phyloP scores from a whole-genome alignment of 257 asterid genomes.

The Rehmannia glutinosa region DNA sequence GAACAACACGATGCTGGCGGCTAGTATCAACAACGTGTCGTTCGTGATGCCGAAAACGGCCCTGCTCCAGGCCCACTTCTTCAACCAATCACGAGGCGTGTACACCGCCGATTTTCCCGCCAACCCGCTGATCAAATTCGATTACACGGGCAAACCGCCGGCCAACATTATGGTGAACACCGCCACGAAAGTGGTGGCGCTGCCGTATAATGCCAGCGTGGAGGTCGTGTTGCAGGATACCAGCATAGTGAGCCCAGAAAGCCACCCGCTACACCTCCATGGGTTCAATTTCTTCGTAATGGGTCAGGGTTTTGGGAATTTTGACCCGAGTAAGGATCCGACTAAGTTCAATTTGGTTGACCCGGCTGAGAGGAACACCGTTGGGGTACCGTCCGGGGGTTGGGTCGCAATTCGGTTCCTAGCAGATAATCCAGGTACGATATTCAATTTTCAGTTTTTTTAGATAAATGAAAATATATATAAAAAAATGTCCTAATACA shows the following conservation, averaged over 20 bases:
- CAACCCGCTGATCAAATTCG: slow-evolving; percentile 49
- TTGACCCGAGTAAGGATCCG: slow-evolving; percentile 47
- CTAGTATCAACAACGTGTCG: slow-evolving; percentile 50
- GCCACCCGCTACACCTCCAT: slow-evolving; percentile 69
- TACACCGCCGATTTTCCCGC: slow-evolving; percentile 56
- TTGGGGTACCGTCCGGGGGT: slow-evolving; percentile 61
- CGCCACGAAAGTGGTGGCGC: slow-evolving; percentile 48
- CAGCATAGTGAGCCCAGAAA: slow-evolving; percentile 50
- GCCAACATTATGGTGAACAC: slow-evolving; percentile 27
- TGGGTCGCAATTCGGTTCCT: slow-evolving; percentile 63
- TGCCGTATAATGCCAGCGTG: slow-evolving; percentile 42
- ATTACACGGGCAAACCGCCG: slow-evolving; percentile 59
- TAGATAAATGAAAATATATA: too few relatives aligned
- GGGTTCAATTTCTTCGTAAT: slow-evolving; percentile 62
- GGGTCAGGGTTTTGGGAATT: slow-evolving; percentile 61
- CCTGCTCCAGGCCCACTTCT: slow-evolving; percentile 56
- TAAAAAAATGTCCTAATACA: too few relatives aligned
- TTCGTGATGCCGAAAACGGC: slow-evolving; percentile 53
- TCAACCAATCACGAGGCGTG: slow-evolving; percentile 46
- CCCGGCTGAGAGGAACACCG: slow-evolving; percentile 63
- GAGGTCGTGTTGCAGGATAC: slow-evolving; percentile 67
- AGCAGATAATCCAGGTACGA: slow-evolving; percentile 68
- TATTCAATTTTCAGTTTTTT: too few relatives aligned
- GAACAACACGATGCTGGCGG: slow-evolving; percentile 47
- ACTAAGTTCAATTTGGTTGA: slow-evolving; percentile 48